Percentiles rank a stretch among this genome's conserved stretches.
Evolutionary conservation across 2,329 filamentous ascomycete species (phyloP).

Genomic region (Lasiodiplodia hormozganensis): DNA sequence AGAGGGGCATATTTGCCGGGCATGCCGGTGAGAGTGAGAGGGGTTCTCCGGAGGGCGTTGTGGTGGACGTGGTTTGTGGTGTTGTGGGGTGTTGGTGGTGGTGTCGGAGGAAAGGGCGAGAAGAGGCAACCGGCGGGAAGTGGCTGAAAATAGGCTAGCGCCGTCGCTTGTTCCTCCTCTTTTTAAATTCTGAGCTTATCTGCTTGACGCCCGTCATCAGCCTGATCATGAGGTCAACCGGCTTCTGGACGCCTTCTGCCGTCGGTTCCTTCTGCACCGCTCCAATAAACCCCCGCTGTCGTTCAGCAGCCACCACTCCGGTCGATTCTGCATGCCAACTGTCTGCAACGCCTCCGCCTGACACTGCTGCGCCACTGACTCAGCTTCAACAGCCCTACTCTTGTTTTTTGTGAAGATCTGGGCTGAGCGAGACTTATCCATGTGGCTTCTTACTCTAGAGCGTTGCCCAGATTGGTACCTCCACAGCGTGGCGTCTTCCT

Average conservation of each 20-base stretch:
- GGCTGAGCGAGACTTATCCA: background rate
- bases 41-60: background rate
- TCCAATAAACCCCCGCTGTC: background rate
- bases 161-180: constrained; percentile 7
- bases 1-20: background rate
- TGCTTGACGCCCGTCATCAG: constrained; percentile 21
- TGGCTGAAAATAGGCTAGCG: background rate
- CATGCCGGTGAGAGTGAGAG: background rate
- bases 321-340: constrained; percentile 6
- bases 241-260: background rate
- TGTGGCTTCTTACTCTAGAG: background rate
- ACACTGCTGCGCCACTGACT: background rate
- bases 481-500: background rate
- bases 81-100: background rate
- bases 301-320: background rate
- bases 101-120: constrained; percentile 4
- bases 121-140: background rate
- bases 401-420: background rate
- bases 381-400: background rate
- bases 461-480: background rate
- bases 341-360: background rate
- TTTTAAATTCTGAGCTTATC: constrained; percentile 18
- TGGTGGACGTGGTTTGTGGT: background rate
- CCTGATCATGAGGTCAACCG: constrained; percentile 4
- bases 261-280: constrained; percentile 3